A percentile compares a stretch with the other conserved stretches of the same genome.
These are phyloP conservation scores for Tephrocybe sp. DNA, from an alignment of 768 basidiomycete species.

Conservation along the genomic window DNA sequence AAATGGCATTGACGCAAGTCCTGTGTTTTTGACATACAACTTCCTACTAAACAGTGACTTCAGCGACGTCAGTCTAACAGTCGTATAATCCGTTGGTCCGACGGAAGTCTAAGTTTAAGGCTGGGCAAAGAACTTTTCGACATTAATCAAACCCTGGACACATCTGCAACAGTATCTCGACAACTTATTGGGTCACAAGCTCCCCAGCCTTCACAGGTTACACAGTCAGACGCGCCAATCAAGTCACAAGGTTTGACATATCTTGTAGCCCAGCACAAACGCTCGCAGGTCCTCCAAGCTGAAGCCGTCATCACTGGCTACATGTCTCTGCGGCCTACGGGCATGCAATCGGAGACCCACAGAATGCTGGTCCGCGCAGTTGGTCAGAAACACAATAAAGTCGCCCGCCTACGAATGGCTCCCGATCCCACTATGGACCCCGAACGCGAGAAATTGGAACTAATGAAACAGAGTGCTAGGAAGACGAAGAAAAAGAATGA, in stretches of 20 bases:
- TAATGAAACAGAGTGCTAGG: constrained; percentile 60
- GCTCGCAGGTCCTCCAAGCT: constrained; percentile 81
- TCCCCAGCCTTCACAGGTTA: constrained; percentile 38
- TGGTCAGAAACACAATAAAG: constrained; percentile 80
- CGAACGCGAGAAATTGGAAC: constrained; percentile 68
- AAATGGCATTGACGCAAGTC: constrained; percentile 71
- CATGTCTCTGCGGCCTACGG: constrained; percentile 81
- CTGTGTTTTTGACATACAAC: constrained; percentile 2
- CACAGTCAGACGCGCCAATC: constrained; percentile 26
- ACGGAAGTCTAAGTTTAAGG: constrained; percentile 86
- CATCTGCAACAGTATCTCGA: constrained; percentile 63
- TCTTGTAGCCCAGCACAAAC: constrained; percentile 86
- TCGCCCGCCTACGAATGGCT: constrained; percentile 74
- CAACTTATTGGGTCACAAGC: constrained; percentile 47
- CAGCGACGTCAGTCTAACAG: constrained; percentile 88
- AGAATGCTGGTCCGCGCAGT: constrained; percentile 85
- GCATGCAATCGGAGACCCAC: constrained; percentile 89
- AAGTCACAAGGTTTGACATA: constrained; percentile 81
- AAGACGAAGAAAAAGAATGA: constrained; percentile 61
- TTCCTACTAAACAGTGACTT: constrained; percentile 1
- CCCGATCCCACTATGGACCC: constrained; percentile 77
- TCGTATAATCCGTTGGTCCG: constrained; percentile 92
- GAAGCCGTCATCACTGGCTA: constrained; percentile 82
- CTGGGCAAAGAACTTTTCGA: constrained; percentile 95
- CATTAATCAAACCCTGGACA: constrained; percentile 76